Conservation (phyloP, 1,139 yeast species). For the Meyerozyma smithsonii region DNA sequence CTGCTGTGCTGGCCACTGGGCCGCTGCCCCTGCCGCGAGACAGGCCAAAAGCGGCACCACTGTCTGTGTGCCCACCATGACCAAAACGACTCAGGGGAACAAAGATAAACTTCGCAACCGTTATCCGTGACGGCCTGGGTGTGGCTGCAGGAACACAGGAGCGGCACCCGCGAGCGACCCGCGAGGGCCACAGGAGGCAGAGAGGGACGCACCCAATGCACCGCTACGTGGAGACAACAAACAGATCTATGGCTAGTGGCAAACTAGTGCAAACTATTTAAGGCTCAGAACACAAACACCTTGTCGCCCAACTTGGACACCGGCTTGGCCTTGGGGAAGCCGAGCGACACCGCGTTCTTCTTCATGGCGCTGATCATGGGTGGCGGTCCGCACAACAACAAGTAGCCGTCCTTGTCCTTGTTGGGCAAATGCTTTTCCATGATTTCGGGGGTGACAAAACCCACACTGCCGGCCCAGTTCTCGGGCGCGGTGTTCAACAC, state of each 20-base stretch:
- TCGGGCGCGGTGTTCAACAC: slow-evolving; percentile 68
- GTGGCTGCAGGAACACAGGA: too few relatives aligned
- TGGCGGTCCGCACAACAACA: slow-evolving; percentile 94
- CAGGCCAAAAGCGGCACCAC: neutral
- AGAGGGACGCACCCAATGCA: too few relatives aligned
- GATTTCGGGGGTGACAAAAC: slow-evolving; percentile 77
- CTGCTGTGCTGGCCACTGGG: slow-evolving; percentile 7
- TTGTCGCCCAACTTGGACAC: slow-evolving; percentile 91
- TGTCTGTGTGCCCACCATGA: too few relatives aligned
- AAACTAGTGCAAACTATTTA: too few relatives aligned
- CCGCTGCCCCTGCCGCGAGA: too few relatives aligned
- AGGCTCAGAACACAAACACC: slow-evolving; percentile 69
- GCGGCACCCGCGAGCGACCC: too few relatives aligned
- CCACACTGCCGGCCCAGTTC: slow-evolving; percentile 76
- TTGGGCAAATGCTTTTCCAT: slow-evolving; percentile 63
- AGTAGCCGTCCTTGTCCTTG: slow-evolving; percentile 58
- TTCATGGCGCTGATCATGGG: slow-evolving; percentile 77
- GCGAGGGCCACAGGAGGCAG: too few relatives aligned
- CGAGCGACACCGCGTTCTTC: slow-evolving; percentile 74
- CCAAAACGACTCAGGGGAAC: too few relatives aligned
- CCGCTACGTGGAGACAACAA: too few relatives aligned
- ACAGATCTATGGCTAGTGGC: too few relatives aligned
- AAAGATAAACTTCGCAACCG: too few relatives aligned
- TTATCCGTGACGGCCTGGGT: too few relatives aligned
- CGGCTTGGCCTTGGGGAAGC: slow-evolving; percentile 84